Evolutionary conservation across 2,329 filamentous ascomycete species (phyloP), one percentile per base, ranked within the genome.

Genomic region (Arthrobotrys entomopaga): DNA sequence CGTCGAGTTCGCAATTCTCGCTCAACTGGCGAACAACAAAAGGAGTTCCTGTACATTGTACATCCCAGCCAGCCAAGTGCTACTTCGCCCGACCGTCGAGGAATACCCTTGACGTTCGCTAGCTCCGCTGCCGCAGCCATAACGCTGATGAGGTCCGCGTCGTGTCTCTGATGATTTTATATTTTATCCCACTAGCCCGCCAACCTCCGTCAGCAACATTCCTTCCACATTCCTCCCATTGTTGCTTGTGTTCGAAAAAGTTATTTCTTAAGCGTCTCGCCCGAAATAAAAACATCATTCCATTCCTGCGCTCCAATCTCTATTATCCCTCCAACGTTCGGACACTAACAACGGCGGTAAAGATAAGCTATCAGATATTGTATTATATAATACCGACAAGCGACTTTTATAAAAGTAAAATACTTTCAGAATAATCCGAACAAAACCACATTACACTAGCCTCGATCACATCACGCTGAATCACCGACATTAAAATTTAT

Each of bases 91-190:
- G 61, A 54, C 60, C 56, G 49, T 66, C 61, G 69, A 66, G 69
- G 69, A 50, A 38, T 56, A 73, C 61, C 69, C 69, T 73, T 65
- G 69, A 61, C 46, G 24, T 48, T 73, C 69, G 69, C 69, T 73
- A 66, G 61, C 54, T 65, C 69, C 69, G 59, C 66, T n/a, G 69
- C 69, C 69, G 69, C 69, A 73, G 69, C 61, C 59, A 50, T 60
- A 59, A 61, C 60, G 67, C 61, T 67, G 64, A 72, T 65, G 59
- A 59, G 52, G 50, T 53, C 52, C 53, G 59, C 65, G 26, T 38
- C 58, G 48, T 71, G 58, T 58, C 52, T 63, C 59, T 34, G 29
- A 34, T 34, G 29, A 46, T 15, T 65, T 72, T 65, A 65, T 65
- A 60, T 65, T 57, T 59, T 61, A 60, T 65, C 50, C 67, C 60